A percentile compares a stretch with the other conserved stretches of the same genome.
These are phyloP conservation scores for Floccularia luteovirens DNA, from an alignment of 768 basidiomycete genomes.

Conservation along the genomic window DNA sequence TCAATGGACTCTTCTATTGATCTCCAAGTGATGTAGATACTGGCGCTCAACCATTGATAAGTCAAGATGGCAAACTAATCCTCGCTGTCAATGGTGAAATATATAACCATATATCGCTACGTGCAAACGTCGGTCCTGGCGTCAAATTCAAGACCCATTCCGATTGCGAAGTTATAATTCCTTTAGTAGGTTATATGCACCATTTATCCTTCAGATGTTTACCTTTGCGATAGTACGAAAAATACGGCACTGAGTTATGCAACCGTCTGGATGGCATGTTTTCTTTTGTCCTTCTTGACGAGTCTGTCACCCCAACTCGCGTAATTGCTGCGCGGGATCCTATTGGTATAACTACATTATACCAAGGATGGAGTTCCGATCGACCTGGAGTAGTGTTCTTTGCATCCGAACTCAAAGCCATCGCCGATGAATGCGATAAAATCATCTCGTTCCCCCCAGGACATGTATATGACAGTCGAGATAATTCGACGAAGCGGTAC, in stretches of 20 bases:
- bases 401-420: conserved; percentile 91
- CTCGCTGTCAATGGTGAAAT: conserved; percentile 98
- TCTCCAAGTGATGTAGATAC: conserved; percentile 50
- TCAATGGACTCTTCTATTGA: neutral
- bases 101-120: conserved; percentile 89
- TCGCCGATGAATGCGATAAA: conserved; percentile 88
- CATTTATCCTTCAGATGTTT: neutral
- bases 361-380: conserved; percentile 89
- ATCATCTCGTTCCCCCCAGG: conserved; percentile 97
- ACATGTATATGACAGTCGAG: conserved; percentile 87
- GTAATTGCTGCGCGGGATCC: conserved; percentile 96
- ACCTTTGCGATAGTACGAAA: conserved; percentile 56
- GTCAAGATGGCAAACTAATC: conserved; percentile 74
- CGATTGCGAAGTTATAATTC: conserved; percentile 95
- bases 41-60: conserved; percentile 90
- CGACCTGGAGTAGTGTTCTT: conserved; percentile 84
- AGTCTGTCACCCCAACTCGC: conserved; percentile 81
- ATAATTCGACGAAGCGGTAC: conserved; percentile 73
- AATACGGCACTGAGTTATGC: conserved; percentile 73
- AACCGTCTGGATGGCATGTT: conserved; percentile 94
- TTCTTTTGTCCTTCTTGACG: conserved; percentile 94
- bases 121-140: conserved; percentile 52
- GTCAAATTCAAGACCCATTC: conserved; percentile 94
- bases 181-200: conserved; percentile 51
- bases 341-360: conserved; percentile 97